Percentiles rank a stretch among this genome's conserved stretches.
Conservation (phyloP, 371 early-diverging fungal species). For the Smittium culicis region DNA sequence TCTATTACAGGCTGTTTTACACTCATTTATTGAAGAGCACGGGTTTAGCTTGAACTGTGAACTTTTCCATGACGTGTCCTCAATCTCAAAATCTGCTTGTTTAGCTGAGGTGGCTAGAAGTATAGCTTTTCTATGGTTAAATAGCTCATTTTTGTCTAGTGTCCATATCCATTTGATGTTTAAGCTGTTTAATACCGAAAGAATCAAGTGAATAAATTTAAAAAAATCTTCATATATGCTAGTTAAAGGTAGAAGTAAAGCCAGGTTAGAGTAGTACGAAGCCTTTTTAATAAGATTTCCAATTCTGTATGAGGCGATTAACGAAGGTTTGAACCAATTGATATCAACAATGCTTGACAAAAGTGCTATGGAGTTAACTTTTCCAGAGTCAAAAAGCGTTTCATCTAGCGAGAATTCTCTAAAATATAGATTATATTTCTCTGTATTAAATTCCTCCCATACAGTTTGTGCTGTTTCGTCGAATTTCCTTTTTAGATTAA, state of each 20-base stretch:
- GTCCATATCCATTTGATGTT: not conserved
- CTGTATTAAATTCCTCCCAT: not conserved
- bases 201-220: not conserved
- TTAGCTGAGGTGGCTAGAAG: not conserved
- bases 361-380: not conserved
- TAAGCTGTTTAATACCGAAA: not conserved
- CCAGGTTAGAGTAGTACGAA: not conserved
- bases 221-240: not conserved
- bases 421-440: not conserved
- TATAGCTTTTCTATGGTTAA: not conserved
- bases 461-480: not conserved
- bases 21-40: not conserved
- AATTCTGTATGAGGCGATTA: not conserved
- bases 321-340: not conserved
- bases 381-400: not conserved
- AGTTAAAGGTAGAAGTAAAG: not conserved
- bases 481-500: not conserved
- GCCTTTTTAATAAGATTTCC: not conserved
- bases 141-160: not conserved
- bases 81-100: not conserved
- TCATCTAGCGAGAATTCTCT: not conserved
- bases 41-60: not conserved
- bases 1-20: not conserved
- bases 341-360: not conserved
- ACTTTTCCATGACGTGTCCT: not conserved